These are phyloP conservation scores for Alternaria sp. DNA, from an alignment of 2,329 filamentous ascomycete species.

Conservation along the genomic window DNA sequence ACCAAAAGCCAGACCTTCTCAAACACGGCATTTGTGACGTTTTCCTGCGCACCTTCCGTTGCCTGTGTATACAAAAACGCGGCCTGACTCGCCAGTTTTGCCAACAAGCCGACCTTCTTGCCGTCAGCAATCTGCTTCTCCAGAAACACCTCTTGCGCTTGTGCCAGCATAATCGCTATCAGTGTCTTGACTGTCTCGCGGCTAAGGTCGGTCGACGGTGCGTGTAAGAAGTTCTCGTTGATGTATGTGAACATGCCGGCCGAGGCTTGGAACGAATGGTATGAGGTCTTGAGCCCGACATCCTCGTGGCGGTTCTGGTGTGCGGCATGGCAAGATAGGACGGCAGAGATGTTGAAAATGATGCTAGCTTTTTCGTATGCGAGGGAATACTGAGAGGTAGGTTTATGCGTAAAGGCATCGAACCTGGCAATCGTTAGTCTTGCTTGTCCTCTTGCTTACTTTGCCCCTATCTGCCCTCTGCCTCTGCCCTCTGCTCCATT, in stretches of 20 bases:
- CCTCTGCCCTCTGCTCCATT: background rate
- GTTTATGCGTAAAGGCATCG: conserved; percentile 98
- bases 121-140: conserved; percentile 94
- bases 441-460: background rate
- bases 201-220: conserved; percentile 94
- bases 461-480: no score
- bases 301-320: conserved; percentile 93
- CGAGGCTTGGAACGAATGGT: conserved; percentile 97
- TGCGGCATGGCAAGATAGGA: conserved; percentile 94
- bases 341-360: conserved; percentile 98
- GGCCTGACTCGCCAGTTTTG: conserved; percentile 92
- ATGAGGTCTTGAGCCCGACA: conserved; percentile 91
- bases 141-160: conserved; percentile 96
- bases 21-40: conserved; percentile 88
- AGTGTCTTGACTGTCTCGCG: conserved; percentile 94
- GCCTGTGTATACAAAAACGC: conserved; percentile 88
- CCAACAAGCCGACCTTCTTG: conserved; percentile 91
- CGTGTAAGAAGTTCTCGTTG: conserved; percentile 98
- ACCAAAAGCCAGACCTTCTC: conserved; percentile 93
- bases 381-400: conserved; percentile 95
- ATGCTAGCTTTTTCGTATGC: conserved; percentile 99
- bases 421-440: conserved; percentile 70
- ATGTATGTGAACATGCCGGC: conserved; percentile 99
- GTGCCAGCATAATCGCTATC: conserved; percentile 91
- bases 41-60: conserved; percentile 89